Evolutionary conservation across 2,329 filamentous ascomycete species (phyloP).

Genomic region (Westerdykella ornata): DNA sequence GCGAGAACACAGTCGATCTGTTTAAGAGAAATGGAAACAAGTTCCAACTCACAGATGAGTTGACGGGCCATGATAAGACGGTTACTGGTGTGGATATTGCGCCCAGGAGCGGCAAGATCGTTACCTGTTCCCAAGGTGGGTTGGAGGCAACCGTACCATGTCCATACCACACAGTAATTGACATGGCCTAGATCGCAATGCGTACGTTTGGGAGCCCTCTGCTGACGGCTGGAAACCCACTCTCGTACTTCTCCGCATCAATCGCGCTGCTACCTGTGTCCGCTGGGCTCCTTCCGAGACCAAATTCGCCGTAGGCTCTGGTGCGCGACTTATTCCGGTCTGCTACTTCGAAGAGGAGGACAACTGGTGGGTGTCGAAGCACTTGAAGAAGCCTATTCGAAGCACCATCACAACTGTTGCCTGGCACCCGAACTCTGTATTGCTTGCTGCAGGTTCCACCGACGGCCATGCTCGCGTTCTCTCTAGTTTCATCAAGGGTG

Average conservation of each 20-base stretch:
- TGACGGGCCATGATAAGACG: constrained; percentile 94
- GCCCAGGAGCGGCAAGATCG: constrained; percentile 81
- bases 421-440: constrained; percentile 96
- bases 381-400: constrained; percentile 97
- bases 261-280: constrained; percentile 91
- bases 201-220: constrained; percentile 96
- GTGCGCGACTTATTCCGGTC: constrained; percentile 87
- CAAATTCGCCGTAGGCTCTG: constrained; percentile 96
- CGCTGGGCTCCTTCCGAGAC: constrained; percentile 95
- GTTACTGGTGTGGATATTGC: constrained; percentile 96
- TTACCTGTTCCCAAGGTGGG: constrained; percentile 89
- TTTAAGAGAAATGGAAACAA: constrained; percentile 66
- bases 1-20: constrained; percentile 84
- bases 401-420: constrained; percentile 91
- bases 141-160: constrained; percentile 10
- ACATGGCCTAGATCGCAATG: constrained; percentile 70
- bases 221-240: constrained; percentile 91
- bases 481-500: constrained; percentile 91
- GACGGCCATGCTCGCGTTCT: constrained; percentile 95
- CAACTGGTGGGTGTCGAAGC: constrained; percentile 99
- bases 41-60: constrained; percentile 81
- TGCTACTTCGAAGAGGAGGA: constrained; percentile 99
- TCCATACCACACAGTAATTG: constrained; percentile 6
- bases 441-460: constrained; percentile 91
- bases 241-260: constrained; percentile 92